phyloP scores from a whole-genome alignment of 805 yeast genomes.

The Saccharomycopsis lassenensis region DNA sequence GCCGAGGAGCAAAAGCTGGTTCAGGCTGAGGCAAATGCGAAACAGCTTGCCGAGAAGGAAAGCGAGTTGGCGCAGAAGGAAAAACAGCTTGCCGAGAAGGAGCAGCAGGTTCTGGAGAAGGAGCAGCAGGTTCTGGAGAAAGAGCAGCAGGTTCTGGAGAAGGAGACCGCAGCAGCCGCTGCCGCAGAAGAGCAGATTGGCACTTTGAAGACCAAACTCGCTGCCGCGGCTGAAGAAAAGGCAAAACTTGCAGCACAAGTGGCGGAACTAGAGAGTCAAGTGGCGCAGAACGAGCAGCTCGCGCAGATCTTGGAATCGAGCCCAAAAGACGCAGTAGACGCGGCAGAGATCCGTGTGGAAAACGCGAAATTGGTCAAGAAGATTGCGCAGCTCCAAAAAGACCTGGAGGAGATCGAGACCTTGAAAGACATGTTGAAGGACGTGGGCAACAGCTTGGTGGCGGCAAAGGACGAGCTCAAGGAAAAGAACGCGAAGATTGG shows the following conservation, averaged over 20 bases:
- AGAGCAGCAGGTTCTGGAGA: slow-evolving; percentile 1
- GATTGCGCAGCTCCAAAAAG: too few relatives aligned
- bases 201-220: neutral
- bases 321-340: too few relatives aligned
- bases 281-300: too few relatives aligned
- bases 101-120: slow-evolving; percentile 1
- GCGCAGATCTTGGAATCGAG: too few relatives aligned
- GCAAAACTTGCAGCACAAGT: neutral
- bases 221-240: neutral
- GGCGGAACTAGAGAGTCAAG: too few relatives aligned
- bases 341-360: too few relatives aligned
- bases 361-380: too few relatives aligned
- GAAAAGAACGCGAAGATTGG: slow-evolving; percentile 17
- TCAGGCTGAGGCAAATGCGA: neutral
- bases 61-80: slow-evolving; percentile 2
- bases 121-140: slow-evolving; percentile 1
- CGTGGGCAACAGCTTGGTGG: slow-evolving; percentile 72
- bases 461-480: slow-evolving; percentile 51
- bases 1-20: slow-evolving; percentile 7
- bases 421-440: slow-evolving; percentile 66
- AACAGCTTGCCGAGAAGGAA: neutral
- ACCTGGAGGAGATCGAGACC: slow-evolving; percentile 51
- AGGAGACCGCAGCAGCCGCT: neutral
- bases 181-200: neutral
- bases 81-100: slow-evolving; percentile 1